Conservation (phyloP, 305 asterid genomes). For the Lippia alba region DNA sequence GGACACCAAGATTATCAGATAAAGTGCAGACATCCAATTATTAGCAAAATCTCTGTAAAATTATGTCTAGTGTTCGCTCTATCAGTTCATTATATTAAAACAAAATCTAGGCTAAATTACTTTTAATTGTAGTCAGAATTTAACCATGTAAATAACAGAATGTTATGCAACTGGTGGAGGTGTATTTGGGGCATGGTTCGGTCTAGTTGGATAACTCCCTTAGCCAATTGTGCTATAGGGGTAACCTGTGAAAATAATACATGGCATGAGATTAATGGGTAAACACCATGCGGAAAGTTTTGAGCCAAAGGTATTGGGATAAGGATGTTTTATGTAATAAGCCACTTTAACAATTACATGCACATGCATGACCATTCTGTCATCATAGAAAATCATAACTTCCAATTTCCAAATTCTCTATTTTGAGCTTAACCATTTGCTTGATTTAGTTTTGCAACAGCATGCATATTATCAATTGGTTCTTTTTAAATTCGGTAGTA, state of each 20-base stretch:
- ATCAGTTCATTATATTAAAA: neutral
- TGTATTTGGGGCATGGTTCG: neutral
- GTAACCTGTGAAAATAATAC: neutral
- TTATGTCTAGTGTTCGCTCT: neutral
- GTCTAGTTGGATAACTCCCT: neutral
- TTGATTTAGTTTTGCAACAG: slow-evolving; percentile 1
- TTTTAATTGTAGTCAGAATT: neutral
- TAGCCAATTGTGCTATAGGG: neutral
- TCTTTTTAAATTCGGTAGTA: slow-evolving; percentile 1
- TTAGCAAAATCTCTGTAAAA: neutral
- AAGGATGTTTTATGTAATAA: slow-evolving; percentile 2
- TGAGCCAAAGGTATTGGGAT: neutral
- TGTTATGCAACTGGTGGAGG: neutral
- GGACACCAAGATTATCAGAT: neutral
- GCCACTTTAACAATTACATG: neutral
- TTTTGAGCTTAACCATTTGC: slow-evolving; percentile 8
- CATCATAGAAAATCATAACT: slow-evolving; percentile 5
- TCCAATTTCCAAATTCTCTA: neutral
- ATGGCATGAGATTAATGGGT: slow-evolving; percentile 5
- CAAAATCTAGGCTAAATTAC: neutral
- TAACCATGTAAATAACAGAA: neutral
- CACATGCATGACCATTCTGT: slow-evolving; percentile 8
- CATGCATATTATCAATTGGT: slow-evolving; percentile 14
- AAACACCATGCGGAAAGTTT: neutral
- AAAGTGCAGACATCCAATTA: neutral